phyloP scores from a whole-genome alignment of 2,329 filamentous ascomycete species.

The Rachicladosporium sp. region DNA sequence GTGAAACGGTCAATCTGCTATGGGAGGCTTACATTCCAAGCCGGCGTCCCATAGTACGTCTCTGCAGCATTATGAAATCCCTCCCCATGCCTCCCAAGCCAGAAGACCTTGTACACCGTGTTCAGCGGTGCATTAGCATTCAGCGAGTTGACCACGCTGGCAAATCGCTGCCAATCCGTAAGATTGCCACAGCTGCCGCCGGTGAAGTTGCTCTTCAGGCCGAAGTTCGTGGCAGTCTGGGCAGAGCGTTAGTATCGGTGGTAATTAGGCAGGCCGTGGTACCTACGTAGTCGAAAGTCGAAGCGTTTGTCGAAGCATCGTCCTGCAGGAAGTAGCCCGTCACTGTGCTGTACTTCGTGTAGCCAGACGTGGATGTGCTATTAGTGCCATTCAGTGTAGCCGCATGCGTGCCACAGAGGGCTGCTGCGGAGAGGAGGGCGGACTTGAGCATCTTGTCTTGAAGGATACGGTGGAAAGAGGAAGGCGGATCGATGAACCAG shows the following conservation, averaged over 20 bases:
- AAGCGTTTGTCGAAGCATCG: slow-evolving; percentile 41
- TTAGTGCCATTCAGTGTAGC: slow-evolving; percentile 7
- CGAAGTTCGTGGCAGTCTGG: slow-evolving; percentile 50
- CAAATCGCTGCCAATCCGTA: slow-evolving; percentile 56
- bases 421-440: not conserved
- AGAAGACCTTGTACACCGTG: slow-evolving; percentile 57
- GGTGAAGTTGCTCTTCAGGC: slow-evolving; percentile 52
- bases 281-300: slow-evolving; percentile 51
- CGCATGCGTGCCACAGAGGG: not conserved
- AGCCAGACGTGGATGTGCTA: slow-evolving; percentile 11
- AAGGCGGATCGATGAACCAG: too few species aligned
- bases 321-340: slow-evolving; percentile 55
- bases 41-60: slow-evolving; percentile 52
- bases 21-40: slow-evolving; percentile 48
- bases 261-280: not conserved
- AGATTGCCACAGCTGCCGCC: slow-evolving; percentile 35
- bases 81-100: slow-evolving; percentile 58
- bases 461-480: too few species aligned
- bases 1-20: not conserved
- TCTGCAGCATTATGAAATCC: slow-evolving; percentile 54
- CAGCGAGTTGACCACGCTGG: slow-evolving; percentile 43
- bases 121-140: slow-evolving; percentile 38
- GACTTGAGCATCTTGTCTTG: not conserved
- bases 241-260: too few species aligned
- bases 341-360: slow-evolving; percentile 49